Evolutionary conservation across 2,329 filamentous ascomycete genomes (phyloP).

Genomic region (Venturia effusa): DNA sequence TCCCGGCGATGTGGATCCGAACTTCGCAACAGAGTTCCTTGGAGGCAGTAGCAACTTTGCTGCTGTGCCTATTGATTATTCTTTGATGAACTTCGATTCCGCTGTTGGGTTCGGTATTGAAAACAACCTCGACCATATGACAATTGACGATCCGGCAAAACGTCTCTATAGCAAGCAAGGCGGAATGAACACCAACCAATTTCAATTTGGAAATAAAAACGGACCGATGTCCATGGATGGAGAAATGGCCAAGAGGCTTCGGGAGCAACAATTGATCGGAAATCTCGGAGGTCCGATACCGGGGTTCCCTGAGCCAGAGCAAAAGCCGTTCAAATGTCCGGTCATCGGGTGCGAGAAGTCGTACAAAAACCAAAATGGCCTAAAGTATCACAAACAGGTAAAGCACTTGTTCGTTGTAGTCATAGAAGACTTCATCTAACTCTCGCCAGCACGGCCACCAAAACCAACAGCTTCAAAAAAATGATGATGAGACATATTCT

Average conservation of each 20-base stretch:
- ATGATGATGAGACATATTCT: slow-evolving; percentile 92
- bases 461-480: slow-evolving; percentile 93
- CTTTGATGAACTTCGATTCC: background rate
- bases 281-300: slow-evolving; percentile 35
- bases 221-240: slow-evolving; percentile 63
- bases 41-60: slow-evolving; percentile 11
- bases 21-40: slow-evolving; percentile 37
- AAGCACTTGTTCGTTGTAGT: slow-evolving; percentile 24
- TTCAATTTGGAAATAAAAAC: slow-evolving; percentile 64
- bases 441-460: slow-evolving; percentile 68
- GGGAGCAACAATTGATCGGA: slow-evolving; percentile 52
- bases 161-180: slow-evolving; percentile 76
- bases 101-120: slow-evolving; percentile 4
- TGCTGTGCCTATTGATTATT: background rate
- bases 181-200: slow-evolving; percentile 55
- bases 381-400: slow-evolving; percentile 76
- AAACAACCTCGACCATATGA: slow-evolving; percentile 38
- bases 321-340: slow-evolving; percentile 95
- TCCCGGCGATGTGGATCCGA: slow-evolving; percentile 64
- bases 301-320: slow-evolving; percentile 52
- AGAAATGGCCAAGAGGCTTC: slow-evolving; percentile 57
- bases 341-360: slow-evolving; percentile 98
- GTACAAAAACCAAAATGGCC: slow-evolving; percentile 97
- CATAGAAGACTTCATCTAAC: background rate
- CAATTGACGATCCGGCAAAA: slow-evolving; percentile 90